phyloP scores from a whole-genome alignment of 2,329 filamentous ascomycete species.

The Aspergillus ibericus region DNA sequence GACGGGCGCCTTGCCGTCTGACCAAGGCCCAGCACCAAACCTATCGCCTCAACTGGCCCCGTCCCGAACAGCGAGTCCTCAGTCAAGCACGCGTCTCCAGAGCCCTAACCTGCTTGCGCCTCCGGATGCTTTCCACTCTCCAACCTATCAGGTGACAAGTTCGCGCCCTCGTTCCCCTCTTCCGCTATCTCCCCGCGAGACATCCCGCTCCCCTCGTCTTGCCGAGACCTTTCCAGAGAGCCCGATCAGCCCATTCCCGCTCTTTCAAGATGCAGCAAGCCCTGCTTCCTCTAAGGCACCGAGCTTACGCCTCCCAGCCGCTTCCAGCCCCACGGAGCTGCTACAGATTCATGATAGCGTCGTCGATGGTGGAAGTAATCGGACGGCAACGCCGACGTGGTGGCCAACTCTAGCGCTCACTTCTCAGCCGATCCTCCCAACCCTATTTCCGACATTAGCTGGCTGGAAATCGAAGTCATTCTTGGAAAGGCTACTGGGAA shows the following conservation, averaged over 20 bases:
- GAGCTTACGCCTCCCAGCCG: conserved; percentile 56
- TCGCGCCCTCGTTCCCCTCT: conserved; percentile 25
- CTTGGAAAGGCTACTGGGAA: conserved; percentile 79
- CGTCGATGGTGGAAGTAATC: conserved; percentile 42
- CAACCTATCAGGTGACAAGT: conserved; percentile 34
- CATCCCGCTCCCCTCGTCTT: conserved; percentile 13
- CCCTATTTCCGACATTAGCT: conserved; percentile 83
- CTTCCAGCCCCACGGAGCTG: conserved; percentile 41
- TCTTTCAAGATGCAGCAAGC: conserved; percentile 61
- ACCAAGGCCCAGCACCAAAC: conserved; percentile 26
- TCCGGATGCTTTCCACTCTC: conserved; percentile 39
- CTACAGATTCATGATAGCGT: conserved; percentile 32
- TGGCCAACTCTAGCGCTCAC: conserved; percentile 79
- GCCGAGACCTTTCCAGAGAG: conserved; percentile 24
- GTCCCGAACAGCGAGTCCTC: conserved; percentile 37
- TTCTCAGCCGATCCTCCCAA: conserved; percentile 66
- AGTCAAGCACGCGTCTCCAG: conserved; percentile 23
- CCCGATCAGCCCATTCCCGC: conserved; percentile 65
- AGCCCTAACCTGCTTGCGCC: conserved; percentile 47
- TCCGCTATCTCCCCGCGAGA: conserved; percentile 33
- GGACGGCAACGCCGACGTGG: conserved; percentile 55
- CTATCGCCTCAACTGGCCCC: conserved; percentile 38
- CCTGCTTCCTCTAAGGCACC: conserved; percentile 49
- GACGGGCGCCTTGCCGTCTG: conserved; percentile 22
- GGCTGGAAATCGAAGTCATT: conserved; percentile 78